Percentiles rank a stretch among this genome's conserved stretches.
phyloP scores from a whole-genome alignment of 2,329 filamentous ascomycete genomes.

The Trichoderma afroharzianum region DNA sequence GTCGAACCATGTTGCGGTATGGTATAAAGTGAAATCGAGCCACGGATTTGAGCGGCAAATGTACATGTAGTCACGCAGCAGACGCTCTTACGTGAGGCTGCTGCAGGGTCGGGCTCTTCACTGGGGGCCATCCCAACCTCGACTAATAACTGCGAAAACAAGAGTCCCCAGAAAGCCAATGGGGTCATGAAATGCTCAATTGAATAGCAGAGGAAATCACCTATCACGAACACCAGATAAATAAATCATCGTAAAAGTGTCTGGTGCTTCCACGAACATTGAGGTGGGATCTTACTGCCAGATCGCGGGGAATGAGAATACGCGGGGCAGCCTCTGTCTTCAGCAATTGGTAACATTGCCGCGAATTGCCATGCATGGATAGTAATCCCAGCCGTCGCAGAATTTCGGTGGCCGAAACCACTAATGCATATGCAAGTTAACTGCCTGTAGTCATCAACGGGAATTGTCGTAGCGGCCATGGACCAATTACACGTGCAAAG shows the following conservation, averaged over 20 bases:
- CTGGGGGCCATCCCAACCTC: neutral
- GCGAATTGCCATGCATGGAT: neutral
- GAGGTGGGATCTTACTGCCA: neutral
- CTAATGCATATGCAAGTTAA: neutral
- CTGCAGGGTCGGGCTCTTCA: neutral
- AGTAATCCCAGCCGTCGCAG: neutral
- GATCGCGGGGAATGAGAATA: neutral
- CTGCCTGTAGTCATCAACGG: neutral
- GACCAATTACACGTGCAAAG: neutral
- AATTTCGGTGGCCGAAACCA: neutral
- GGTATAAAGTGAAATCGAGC: neutral
- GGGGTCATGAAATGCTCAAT: neutral
- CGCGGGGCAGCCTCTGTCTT: neutral
- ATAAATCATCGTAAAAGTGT: neutral
- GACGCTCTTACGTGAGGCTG: constrained; percentile 10
- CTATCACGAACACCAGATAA: neutral
- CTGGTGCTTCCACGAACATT: neutral
- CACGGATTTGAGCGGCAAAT: neutral
- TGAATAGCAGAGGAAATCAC: neutral
- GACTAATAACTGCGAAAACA: neutral
- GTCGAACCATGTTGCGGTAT: neutral
- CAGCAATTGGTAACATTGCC: neutral
- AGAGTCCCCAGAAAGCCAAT: neutral
- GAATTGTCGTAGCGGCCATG: neutral
- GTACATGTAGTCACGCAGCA: neutral